Evolutionary conservation across 1,139 yeast species (phyloP).

Genomic region (Candida tropicalis): DNA sequence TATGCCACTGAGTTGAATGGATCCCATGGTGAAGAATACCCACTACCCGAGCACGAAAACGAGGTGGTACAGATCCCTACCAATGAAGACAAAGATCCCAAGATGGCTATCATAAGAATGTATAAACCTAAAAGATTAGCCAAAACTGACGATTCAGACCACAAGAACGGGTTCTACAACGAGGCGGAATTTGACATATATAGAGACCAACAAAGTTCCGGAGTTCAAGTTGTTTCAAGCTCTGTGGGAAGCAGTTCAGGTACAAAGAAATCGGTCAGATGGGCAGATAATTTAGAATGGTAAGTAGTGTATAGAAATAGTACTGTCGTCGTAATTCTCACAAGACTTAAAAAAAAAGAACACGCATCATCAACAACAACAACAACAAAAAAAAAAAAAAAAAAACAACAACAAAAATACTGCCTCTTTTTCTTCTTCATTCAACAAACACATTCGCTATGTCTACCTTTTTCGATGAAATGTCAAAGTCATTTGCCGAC

Average conservation of each 20-base stretch:
- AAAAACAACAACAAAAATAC: not conserved
- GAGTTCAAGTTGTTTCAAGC: slow-evolving; percentile 19
- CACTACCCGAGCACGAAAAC: slow-evolving; percentile 58
- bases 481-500: slow-evolving; percentile 73
- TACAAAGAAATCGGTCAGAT: slow-evolving; percentile 31
- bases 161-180: slow-evolving; percentile 33
- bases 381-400: slow-evolving; percentile 6
- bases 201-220: slow-evolving; percentile 12
- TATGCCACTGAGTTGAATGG: slow-evolving; percentile 78
- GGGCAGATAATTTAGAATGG: slow-evolving; percentile 62
- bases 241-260: slow-evolving; percentile 1
- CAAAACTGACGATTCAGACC: slow-evolving; percentile 1
- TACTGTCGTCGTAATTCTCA: slow-evolving; percentile 2
- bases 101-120: slow-evolving; percentile 62
- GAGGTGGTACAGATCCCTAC: slow-evolving; percentile 73
- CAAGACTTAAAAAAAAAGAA: slow-evolving; percentile 10
- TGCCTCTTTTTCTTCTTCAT: not conserved
- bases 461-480: slow-evolving; percentile 79
- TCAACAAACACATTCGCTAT: slow-evolving; percentile 26
- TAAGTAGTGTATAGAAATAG: slow-evolving; percentile 19
- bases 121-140: slow-evolving; percentile 25
- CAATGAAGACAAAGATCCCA: slow-evolving; percentile 36
- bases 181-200: slow-evolving; percentile 32
- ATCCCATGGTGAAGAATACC: slow-evolving; percentile 62
- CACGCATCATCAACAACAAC: slow-evolving; percentile 13